Base-by-base conservation (phyloP, 2,329 filamentous ascomycete genomes). In the Colletotrichum paranaense region DNA sequence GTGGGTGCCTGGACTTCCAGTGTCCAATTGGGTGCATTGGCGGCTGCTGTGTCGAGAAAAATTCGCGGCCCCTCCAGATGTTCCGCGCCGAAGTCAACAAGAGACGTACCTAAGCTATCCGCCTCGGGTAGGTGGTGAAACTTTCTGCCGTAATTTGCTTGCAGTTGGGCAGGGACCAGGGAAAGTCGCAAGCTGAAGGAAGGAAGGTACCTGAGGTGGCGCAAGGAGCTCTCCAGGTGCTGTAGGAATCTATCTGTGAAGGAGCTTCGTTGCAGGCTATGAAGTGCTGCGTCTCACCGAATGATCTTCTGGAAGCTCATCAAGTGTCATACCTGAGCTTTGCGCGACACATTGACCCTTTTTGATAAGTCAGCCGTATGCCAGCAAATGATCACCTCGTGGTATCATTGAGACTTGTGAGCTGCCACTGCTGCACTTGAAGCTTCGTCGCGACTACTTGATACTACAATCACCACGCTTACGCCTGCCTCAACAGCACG, bases 61-160 rank as follows among this genome's bases (percentile, higher is more conserved):
- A 57, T 30, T 12, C 6, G 32, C 52, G 35, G 58, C 52, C 24
- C 7, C 4, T 26, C 12, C 14, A 24, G 26, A 73, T 73, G n/a
- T 66, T 73, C 67, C 71, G 71, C 24, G 60, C 32, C 60, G 53
- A 62, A 73, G 67, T 73, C 60, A 71, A 73, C 46, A 71, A 57
- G 46, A 24, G 6, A 64, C 49, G 62, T 64, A 55, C 22, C 62
- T 14, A 19, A 24, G 4, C 9, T 42, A 9, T 26, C 53, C 42
- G 32, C 3, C 22, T 52, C 35, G 12, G 42, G 69, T 9, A 72
- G 52, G 69, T 30, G 69, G 65, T 72, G 57, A 28, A 46, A 8
- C 38, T 35, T 65, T 65, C 32, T 65, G 62, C 62, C 62, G 32
- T 32, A 22, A 22, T 57, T 57, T 56, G 22, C 24, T 28, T 49